These are phyloP conservation scores for Solanum dulcamara DNA, from an alignment of 257 asterid species.

Conservation along the genomic window DNA sequence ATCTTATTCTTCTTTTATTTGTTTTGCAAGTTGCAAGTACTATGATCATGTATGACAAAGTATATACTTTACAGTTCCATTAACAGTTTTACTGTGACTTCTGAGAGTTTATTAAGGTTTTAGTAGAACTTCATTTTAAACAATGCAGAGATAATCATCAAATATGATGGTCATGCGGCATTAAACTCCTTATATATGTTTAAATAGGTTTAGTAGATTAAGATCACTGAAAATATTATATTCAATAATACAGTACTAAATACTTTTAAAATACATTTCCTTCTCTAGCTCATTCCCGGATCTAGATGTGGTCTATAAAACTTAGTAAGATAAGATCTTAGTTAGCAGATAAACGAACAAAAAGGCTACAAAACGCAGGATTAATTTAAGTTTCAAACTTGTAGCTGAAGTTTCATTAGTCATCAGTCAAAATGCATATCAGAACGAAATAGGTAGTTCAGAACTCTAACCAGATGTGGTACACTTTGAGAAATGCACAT, in stretches of 20 bases:
- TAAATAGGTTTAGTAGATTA: background rate
- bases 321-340: background rate
- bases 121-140: background rate
- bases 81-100: background rate
- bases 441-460: background rate
- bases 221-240: background rate
- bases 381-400: background rate
- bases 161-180: background rate
- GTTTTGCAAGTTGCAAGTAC: background rate
- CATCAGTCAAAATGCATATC: background rate
- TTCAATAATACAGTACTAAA: background rate
- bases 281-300: background rate
- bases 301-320: background rate
- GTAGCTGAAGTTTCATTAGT: background rate
- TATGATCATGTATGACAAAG: background rate
- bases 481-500: slow-evolving; percentile 55
- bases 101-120: background rate
- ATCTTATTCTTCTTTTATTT: background rate
- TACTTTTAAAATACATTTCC: background rate
- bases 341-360: background rate
- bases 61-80: background rate
- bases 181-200: background rate
- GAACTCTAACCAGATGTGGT: slow-evolving; percentile 44
- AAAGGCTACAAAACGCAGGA: background rate
- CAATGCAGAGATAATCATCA: background rate